These are phyloP conservation scores for Hypericum androsaemum DNA, from an alignment of 345 rosid genomes.

Conservation along the genomic window DNA sequence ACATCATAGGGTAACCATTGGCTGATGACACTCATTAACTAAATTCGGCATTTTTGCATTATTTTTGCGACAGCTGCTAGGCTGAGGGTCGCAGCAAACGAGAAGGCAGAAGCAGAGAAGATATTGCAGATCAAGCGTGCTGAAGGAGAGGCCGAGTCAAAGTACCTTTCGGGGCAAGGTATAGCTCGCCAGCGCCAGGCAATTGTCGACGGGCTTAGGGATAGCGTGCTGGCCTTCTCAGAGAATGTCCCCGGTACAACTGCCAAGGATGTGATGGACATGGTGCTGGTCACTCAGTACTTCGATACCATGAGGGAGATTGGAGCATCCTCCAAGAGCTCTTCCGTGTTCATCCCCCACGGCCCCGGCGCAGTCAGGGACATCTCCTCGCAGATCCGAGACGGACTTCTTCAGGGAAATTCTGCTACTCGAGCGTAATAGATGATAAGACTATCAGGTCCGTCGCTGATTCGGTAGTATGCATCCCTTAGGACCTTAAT, in stretches of 20 bases:
- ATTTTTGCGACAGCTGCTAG: constrained; percentile 13
- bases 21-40: no score
- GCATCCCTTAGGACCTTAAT: no score
- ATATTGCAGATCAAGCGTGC: constrained; percentile 15
- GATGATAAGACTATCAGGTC: background rate
- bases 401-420: constrained; percentile 13
- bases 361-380: constrained; percentile 16
- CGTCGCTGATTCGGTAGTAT: background rate
- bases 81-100: constrained; percentile 14
- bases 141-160: constrained; percentile 17
- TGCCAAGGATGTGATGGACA: constrained; percentile 19
- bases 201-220: constrained; percentile 19
- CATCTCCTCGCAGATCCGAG: constrained; percentile 12
- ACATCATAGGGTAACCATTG: no score
- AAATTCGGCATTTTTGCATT: background rate
- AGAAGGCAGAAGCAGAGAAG: constrained; percentile 21
- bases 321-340: constrained; percentile 14
- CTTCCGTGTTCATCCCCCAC: constrained; percentile 13
- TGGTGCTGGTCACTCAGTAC: constrained; percentile 20
- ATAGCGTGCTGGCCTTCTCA: constrained; percentile 20
- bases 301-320: constrained; percentile 22
- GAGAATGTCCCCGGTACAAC: constrained; percentile 17
- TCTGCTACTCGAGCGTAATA: background rate
- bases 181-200: constrained; percentile 20
- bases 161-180: constrained; percentile 14